Conservation (phyloP, 2,329 filamentous ascomycete genomes). For the Plenodomus tracheiphilus region DNA sequence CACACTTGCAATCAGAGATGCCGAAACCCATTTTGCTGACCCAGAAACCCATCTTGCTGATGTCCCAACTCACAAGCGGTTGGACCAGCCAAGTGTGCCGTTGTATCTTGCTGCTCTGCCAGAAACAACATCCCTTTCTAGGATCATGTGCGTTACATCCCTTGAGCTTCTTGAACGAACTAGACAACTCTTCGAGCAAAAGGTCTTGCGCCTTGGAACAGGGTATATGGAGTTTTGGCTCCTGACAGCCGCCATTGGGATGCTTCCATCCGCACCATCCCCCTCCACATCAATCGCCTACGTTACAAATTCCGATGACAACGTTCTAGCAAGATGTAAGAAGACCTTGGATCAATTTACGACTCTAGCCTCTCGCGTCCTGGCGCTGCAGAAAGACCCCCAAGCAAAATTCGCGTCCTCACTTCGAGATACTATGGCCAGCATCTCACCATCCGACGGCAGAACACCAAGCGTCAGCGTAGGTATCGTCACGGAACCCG, state of each 20-base stretch:
- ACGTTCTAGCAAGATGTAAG: slow-evolving; percentile 25
- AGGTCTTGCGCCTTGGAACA: slow-evolving; percentile 40
- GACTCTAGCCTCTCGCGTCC: slow-evolving; percentile 29
- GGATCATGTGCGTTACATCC: slow-evolving; percentile 29
- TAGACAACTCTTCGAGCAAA: slow-evolving; percentile 34
- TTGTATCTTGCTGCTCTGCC: slow-evolving; percentile 25
- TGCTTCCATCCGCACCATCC: slow-evolving; percentile 29
- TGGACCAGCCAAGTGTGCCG: slow-evolving; percentile 4
- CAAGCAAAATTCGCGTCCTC: slow-evolving; percentile 22
- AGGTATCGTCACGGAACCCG: neutral
- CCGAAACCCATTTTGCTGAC: slow-evolving; percentile 9
- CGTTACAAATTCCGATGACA: slow-evolving; percentile 16
- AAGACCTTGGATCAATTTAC: slow-evolving; percentile 34
- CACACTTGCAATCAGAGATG: neutral
- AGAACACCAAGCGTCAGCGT: slow-evolving; percentile 5
- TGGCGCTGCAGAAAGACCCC: slow-evolving; percentile 37
- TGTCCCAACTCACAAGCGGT: neutral
- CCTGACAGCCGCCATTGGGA: slow-evolving; percentile 33
- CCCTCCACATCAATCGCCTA: slow-evolving; percentile 20
- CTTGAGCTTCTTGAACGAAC: slow-evolving; percentile 36
- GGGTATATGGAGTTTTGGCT: slow-evolving; percentile 44
- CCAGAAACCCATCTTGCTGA: slow-evolving; percentile 8
- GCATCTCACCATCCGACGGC: slow-evolving; percentile 11
- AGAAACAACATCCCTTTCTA: slow-evolving; percentile 27
- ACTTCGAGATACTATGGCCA: slow-evolving; percentile 23